Base-by-base conservation (phyloP, 176 grass and related monocot genomes). In the Zoysia pacifica region DNA sequence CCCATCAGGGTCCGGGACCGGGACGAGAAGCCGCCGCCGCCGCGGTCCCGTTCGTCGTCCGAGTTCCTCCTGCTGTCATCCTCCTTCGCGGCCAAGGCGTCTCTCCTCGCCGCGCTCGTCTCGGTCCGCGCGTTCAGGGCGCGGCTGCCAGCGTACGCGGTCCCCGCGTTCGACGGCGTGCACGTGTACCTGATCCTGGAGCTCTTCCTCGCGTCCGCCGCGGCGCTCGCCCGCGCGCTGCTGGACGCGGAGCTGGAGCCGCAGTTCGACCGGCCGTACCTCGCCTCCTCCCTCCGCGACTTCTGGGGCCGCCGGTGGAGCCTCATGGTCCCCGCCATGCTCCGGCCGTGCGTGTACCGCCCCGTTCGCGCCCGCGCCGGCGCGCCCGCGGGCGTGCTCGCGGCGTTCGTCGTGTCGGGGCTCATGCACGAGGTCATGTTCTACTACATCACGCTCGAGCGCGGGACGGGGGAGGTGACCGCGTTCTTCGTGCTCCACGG, bases 231-330 rank as follows among this genome's bases (percentile, higher is more conserved):
- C 1, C 59, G 83, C 7, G 74, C 48, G 60, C 67, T 91, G 49
- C 89, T 91, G 7, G 72, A 67, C 63, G 79, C 83, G 9, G 80
- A 89, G 81, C 83, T 91, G 70, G 89, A 94, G 77, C 89, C 84
- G 42, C 92, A 87, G 62, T 89, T 94, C 92, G 79, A 89, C 80
- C 82, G 74, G n/a, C 89, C 89, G 5, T 89, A 89, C 71, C 69
- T 86, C 37, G 81, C 89, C 18, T 28, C 73, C 19, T 94, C 92
- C 5, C 89, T 94, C 1, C 19, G 61, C 6, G 92, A 94, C 45
- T 91, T 91, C 76, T 91, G 89, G 92, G 81, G 92, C 39, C 84
- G 81, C 20, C 70, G 92, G 12, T 94, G 89, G 92, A 94, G 91
- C 81, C 66, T 94, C 69, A 89, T 89, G 89, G 92, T 91, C 51